A percentile compares a stretch with the other conserved stretches of the same genome.
These are phyloP conservation scores for Phytophthora aleatoria DNA, from an alignment of 352 stramenopile genomes.

Conservation along the genomic window DNA sequence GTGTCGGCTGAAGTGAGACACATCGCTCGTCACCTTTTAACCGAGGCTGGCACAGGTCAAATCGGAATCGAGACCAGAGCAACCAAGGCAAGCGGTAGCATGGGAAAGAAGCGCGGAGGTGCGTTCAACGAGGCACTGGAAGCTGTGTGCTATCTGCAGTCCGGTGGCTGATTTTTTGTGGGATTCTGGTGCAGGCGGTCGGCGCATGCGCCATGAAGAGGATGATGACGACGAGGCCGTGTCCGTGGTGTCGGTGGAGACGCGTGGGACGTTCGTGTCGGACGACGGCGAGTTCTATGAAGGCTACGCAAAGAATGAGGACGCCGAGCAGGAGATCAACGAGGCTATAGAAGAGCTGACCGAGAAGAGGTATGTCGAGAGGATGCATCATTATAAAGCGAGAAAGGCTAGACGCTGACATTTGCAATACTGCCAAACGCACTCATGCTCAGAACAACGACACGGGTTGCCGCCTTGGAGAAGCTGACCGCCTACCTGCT, in stretches of 20 bases:
- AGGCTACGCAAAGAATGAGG: constrained; percentile 56
- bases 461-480: constrained; percentile 69
- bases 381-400: neutral
- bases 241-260: constrained; percentile 78
- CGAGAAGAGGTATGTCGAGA: constrained; percentile 62
- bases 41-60: neutral
- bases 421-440: constrained; percentile 1
- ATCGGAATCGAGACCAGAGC: constrained; percentile 9
- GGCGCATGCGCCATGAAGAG: constrained; percentile 71
- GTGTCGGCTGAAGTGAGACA: constrained; percentile 11
- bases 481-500: constrained; percentile 64
- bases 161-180: constrained; percentile 11
- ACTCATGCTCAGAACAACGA: constrained; percentile 55
- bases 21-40: constrained; percentile 7
- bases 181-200: constrained; percentile 32
- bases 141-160: constrained; percentile 4
- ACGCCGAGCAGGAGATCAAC: constrained; percentile 70
- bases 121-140: neutral
- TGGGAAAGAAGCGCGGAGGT: constrained; percentile 79
- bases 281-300: constrained; percentile 79
- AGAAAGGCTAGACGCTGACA: neutral
- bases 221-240: constrained; percentile 70
- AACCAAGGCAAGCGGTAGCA: constrained; percentile 15
- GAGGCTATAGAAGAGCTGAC: constrained; percentile 80
- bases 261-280: constrained; percentile 56